Conservation (phyloP, 805 yeast species). For the Myxozyma lipomycoides region DNA sequence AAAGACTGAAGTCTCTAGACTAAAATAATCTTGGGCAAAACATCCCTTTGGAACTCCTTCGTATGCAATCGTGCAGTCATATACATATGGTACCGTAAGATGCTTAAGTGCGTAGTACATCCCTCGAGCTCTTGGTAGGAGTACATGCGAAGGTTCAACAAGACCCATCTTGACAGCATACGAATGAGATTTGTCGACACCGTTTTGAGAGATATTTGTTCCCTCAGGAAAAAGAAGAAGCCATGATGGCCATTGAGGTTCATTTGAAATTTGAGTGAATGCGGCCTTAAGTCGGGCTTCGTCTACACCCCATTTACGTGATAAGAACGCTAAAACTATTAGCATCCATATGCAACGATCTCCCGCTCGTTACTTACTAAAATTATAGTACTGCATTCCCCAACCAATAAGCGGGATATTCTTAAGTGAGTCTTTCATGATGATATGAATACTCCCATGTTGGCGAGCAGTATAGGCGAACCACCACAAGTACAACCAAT, state of each 20-base stretch:
- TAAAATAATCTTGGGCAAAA: constrained; percentile 74
- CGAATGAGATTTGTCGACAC: constrained; percentile 52
- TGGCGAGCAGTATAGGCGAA: constrained; percentile 62
- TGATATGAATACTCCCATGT: constrained; percentile 63
- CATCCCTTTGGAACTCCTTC: constrained; percentile 58
- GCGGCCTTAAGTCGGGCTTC: constrained; percentile 53
- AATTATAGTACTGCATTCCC: constrained; percentile 77
- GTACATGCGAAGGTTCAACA: constrained; percentile 52
- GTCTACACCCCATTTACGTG: constrained; percentile 84
- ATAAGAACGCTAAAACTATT: constrained; percentile 39
- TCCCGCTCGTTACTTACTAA: constrained; percentile 41
- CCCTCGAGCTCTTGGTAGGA: constrained; percentile 84
- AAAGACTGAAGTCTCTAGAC: constrained; percentile 59
- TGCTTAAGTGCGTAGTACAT: constrained; percentile 60
- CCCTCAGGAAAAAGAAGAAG: constrained; percentile 90
- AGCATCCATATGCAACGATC: neutral
- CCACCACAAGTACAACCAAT: constrained; percentile 93
- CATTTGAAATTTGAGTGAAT: constrained; percentile 51
- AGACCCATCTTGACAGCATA: constrained; percentile 51
- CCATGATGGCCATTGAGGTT: constrained; percentile 53
- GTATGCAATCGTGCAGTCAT: constrained; percentile 82
- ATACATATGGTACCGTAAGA: constrained; percentile 50
- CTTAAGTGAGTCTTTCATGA: constrained; percentile 70
- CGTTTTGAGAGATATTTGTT: constrained; percentile 70
- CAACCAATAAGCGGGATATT: constrained; percentile 72